Conservation (phyloP, 208 protist species). For the Trypanosoma boissoni region DNA sequence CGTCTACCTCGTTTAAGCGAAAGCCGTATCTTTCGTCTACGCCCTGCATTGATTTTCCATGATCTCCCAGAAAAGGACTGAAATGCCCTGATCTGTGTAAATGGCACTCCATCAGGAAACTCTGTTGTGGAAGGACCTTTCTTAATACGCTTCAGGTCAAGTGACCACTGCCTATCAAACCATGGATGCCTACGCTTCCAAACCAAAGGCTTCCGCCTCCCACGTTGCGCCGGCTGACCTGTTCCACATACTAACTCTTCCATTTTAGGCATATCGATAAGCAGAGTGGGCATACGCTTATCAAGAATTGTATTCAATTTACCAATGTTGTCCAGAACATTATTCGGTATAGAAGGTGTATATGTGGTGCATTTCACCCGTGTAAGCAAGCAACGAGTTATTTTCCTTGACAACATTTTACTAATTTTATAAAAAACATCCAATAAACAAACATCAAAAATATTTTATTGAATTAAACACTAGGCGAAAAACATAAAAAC, state of each 20-base stretch:
- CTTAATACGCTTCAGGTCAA: slow-evolving; percentile 73
- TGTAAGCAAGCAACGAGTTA: slow-evolving; percentile 38
- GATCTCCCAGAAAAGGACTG: slow-evolving; percentile 81
- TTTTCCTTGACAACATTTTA: slow-evolving; percentile 27
- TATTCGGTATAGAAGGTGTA: background rate
- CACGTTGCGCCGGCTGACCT: slow-evolving; percentile 80
- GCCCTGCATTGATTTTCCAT: slow-evolving; percentile 88
- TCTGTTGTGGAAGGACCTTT: slow-evolving; percentile 83
- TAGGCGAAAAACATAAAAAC: background rate
- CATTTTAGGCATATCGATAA: slow-evolving; percentile 52
- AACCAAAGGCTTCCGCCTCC: slow-evolving; percentile 71
- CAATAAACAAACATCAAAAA: slow-evolving; percentile 15
- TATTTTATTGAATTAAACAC: no score
- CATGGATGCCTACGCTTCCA: slow-evolving; percentile 91
- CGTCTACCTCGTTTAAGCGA: slow-evolving; percentile 83
- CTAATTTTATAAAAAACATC: background rate
- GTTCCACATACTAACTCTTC: slow-evolving; percentile 64
- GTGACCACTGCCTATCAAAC: slow-evolving; percentile 87
- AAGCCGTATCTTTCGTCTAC: slow-evolving; percentile 81
- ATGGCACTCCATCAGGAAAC: slow-evolving; percentile 84
- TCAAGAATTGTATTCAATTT: slow-evolving; percentile 8
- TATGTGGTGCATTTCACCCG: slow-evolving; percentile 58
- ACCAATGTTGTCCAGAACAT: background rate
- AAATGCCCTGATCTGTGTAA: slow-evolving; percentile 83
- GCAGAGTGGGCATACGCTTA: slow-evolving; percentile 72